Evolutionary conservation across 352 stramenopile species (phyloP).

Genomic region (Elongisporangium senticosum): DNA sequence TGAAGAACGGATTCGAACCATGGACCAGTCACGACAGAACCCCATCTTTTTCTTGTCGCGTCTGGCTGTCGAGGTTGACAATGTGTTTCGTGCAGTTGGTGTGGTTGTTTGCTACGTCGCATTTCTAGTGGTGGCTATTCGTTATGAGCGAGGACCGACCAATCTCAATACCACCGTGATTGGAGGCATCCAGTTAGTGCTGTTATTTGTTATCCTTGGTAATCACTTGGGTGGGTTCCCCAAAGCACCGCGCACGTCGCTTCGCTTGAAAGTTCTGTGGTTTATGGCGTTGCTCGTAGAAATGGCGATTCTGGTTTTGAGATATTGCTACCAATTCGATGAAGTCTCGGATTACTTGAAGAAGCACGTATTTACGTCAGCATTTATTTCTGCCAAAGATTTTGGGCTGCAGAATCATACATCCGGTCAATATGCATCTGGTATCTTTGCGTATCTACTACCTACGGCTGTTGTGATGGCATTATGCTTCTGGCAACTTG

Average conservation of each 20-base stretch:
- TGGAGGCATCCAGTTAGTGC: constrained; percentile 46
- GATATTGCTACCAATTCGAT: constrained; percentile 83
- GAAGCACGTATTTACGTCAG: constrained; percentile 52
- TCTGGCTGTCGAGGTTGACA: constrained; percentile 69
- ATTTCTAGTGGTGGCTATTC: constrained; percentile 61
- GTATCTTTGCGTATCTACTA: constrained; percentile 76
- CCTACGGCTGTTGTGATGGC: constrained; percentile 66
- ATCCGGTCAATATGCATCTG: constrained; percentile 46
- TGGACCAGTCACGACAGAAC: constrained; percentile 61
- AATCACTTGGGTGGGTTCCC: constrained; percentile 70
- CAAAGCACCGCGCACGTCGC: constrained; percentile 52
- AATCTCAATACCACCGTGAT: constrained; percentile 61
- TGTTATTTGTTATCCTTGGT: constrained; percentile 63
- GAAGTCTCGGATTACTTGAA: constrained; percentile 60
- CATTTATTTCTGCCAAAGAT: constrained; percentile 69
- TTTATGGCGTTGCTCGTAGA: constrained; percentile 69
- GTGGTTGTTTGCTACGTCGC: constrained; percentile 64
- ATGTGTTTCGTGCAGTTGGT: constrained; percentile 61
- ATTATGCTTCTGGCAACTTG: constrained; percentile 80
- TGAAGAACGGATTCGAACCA: constrained; percentile 53
- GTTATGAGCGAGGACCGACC: constrained; percentile 49
- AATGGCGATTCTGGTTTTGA: constrained; percentile 53
- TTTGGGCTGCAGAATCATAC: constrained; percentile 70
- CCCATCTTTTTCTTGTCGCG: constrained; percentile 72
- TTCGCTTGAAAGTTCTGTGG: constrained; percentile 72